A percentile compares a stretch with the other conserved stretches of the same genome.
phyloP scores from a whole-genome alignment of 768 basidiomycete species.

The Boletellus sp. region DNA sequence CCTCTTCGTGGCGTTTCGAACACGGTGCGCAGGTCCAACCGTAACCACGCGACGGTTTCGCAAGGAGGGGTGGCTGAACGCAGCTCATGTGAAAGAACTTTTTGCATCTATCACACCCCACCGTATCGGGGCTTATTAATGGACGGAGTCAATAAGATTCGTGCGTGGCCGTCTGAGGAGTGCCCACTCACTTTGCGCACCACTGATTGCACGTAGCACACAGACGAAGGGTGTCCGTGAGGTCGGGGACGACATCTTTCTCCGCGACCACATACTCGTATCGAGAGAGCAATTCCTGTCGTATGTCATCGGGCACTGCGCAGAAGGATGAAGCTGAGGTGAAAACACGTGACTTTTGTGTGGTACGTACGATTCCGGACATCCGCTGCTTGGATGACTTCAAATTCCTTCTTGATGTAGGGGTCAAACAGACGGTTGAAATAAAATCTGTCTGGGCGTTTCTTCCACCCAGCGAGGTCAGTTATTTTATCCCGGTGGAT shows the following conservation, averaged over 20 bases:
- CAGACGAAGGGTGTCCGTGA: slow-evolving; percentile 79
- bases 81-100: slow-evolving; percentile 93
- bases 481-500: slow-evolving; percentile 94
- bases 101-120: slow-evolving; percentile 90
- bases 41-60: slow-evolving; percentile 93
- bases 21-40: slow-evolving; percentile 98
- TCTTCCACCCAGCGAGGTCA: slow-evolving; percentile 91
- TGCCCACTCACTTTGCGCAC: slow-evolving; percentile 73
- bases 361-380: slow-evolving; percentile 78
- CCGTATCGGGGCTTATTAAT: slow-evolving; percentile 66
- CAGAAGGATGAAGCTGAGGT: slow-evolving; percentile 8
- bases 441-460: slow-evolving; percentile 92
- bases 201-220: slow-evolving; percentile 86
- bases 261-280: slow-evolving; percentile 97
- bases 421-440: slow-evolving; percentile 95
- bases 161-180: slow-evolving; percentile 9
- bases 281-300: slow-evolving; percentile 68
- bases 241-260: slow-evolving; percentile 86
- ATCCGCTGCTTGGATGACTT: slow-evolving; percentile 82
- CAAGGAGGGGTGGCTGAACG: slow-evolving; percentile 83
- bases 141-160: slow-evolving; percentile 22
- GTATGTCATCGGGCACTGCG: slow-evolving; percentile 77
- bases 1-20: slow-evolving; percentile 80
- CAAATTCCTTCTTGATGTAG: slow-evolving; percentile 97
- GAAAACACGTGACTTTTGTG: slow-evolving; percentile 22